These are phyloP conservation scores for Clonostachys chloroleuca DNA, from an alignment of 2,329 filamentous ascomycete species.

Conservation along the genomic window DNA sequence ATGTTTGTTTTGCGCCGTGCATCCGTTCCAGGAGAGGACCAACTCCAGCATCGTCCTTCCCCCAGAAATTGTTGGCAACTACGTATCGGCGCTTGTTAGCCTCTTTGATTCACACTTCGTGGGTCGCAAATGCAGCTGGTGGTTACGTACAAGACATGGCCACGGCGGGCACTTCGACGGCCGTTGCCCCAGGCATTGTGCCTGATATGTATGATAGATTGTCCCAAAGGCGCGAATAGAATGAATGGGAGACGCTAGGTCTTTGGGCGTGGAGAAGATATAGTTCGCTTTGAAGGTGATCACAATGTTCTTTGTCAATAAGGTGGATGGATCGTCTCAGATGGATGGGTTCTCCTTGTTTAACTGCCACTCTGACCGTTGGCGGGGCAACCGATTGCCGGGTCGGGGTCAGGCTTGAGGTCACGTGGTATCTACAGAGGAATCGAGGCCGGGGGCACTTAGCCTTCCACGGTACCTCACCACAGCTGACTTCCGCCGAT, in stretches of 20 bases:
- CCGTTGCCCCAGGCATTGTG: constrained; percentile 56
- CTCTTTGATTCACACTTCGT: too few relatives aligned
- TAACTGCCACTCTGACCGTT: too few relatives aligned
- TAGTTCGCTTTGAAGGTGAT: too few relatives aligned
- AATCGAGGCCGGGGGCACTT: too few relatives aligned
- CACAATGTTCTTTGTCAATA: too few relatives aligned
- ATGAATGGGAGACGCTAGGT: neutral
- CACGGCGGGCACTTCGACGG: constrained; percentile 56
- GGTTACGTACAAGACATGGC: constrained; percentile 55
- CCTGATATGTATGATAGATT: constrained; percentile 6
- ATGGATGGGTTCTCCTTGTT: too few relatives aligned
- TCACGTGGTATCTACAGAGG: too few relatives aligned
- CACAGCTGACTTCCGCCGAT: too few relatives aligned
- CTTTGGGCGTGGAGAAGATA: neutral
- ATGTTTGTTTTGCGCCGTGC: constrained; percentile 89
- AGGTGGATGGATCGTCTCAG: too few relatives aligned
- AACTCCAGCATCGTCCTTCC: constrained; percentile 96
- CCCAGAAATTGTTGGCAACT: constrained; percentile 99
- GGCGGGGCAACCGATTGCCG: too few relatives aligned
- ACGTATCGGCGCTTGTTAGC: constrained; percentile 9
- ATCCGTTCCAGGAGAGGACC: constrained; percentile 88
- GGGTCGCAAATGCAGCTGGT: neutral
- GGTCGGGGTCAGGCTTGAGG: too few relatives aligned
- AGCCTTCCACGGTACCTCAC: too few relatives aligned
- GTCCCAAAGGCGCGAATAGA: neutral